phyloP scores from a whole-genome alignment of 2,329 filamentous ascomycete species.

The Sporothrix brunneoviolacea region DNA sequence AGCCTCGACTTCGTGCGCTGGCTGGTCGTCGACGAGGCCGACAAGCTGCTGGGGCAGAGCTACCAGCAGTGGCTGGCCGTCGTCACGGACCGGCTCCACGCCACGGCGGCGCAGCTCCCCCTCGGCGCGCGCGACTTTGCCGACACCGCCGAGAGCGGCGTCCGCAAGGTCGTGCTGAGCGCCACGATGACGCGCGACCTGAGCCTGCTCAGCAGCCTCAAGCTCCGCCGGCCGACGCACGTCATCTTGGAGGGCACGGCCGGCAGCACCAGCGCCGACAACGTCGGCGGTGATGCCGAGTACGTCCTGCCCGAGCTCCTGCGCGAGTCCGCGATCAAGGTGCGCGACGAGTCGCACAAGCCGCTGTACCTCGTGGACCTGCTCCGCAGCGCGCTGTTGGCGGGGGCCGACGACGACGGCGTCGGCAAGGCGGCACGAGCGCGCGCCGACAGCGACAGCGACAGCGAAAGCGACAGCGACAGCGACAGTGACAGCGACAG shows the following conservation, averaged over 20 bases:
- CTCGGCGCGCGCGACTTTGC: constrained; percentile 48
- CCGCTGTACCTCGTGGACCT: constrained; percentile 80
- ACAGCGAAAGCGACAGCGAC: not conserved
- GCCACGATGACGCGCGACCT: constrained; percentile 89
- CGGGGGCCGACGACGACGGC: not conserved
- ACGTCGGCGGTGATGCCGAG: not conserved
- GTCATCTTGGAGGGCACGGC: constrained; percentile 61
- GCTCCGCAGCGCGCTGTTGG: constrained; percentile 51
- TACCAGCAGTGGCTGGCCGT: constrained; percentile 85
- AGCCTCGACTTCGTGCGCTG: constrained; percentile 71
- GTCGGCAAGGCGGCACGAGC: too few relatives aligned
- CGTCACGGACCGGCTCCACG: constrained; percentile 55
- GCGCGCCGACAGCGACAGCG: not conserved
- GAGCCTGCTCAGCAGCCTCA: constrained; percentile 68
- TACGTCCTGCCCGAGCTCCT: constrained; percentile 56
- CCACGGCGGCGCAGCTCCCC: too few relatives aligned
- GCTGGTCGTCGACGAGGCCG: constrained; percentile 90
- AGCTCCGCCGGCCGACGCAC: constrained; percentile 65
- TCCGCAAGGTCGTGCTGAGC: constrained; percentile 80
- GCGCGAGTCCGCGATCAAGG: constrained; percentile 59
- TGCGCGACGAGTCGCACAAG: constrained; percentile 64
- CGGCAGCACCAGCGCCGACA: constrained; percentile 18
- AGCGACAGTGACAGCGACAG: constrained; percentile 16
- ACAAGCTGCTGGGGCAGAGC: constrained; percentile 82
- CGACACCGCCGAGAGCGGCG: constrained; percentile 43